Evolutionary conservation across 768 basidiomycete genomes (phyloP).

Genomic region (Tephrocybe sp.): DNA sequence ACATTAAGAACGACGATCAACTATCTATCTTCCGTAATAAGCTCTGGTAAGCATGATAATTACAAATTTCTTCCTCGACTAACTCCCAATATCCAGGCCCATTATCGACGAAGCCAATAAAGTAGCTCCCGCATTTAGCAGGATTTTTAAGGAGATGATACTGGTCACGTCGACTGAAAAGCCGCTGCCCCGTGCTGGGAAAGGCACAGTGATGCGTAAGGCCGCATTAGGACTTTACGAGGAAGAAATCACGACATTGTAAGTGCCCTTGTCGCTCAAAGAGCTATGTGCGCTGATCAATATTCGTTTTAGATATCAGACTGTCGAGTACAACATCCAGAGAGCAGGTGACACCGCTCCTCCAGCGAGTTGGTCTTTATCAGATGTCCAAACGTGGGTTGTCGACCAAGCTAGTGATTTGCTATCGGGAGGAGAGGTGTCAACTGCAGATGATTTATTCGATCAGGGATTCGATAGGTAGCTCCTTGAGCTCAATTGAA

Average conservation of each 20-base stretch:
- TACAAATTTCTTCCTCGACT: not conserved
- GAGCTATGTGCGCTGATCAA: not conserved
- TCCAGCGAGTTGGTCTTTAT: conserved; percentile 23
- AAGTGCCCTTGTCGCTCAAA: conserved; percentile 11
- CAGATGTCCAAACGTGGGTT: conserved; percentile 21
- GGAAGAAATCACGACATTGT: conserved; percentile 39
- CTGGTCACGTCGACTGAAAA: conserved; percentile 37
- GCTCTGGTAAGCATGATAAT: not conserved
- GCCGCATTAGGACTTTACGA: conserved; percentile 36
- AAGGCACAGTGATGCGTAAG: conserved; percentile 43
- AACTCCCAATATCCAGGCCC: conserved; percentile 23
- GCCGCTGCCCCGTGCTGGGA: conserved; percentile 41
- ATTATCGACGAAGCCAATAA: conserved; percentile 41
- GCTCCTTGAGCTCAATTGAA: too few relatives aligned
- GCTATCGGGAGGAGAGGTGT: conserved; percentile 9
- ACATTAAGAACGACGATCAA: not conserved
- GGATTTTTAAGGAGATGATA: conserved; percentile 30
- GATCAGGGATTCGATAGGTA: not conserved
- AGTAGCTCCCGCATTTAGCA: not conserved
- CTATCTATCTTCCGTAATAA: not conserved
- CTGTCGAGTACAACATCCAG: not conserved
- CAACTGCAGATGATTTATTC: not conserved
- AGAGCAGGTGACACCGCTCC: conserved; percentile 18
- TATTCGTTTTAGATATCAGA: not conserved
- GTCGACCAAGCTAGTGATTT: conserved; percentile 30